Conservation (phyloP, 345 rosid genomes). For the Kandelia obovata region DNA sequence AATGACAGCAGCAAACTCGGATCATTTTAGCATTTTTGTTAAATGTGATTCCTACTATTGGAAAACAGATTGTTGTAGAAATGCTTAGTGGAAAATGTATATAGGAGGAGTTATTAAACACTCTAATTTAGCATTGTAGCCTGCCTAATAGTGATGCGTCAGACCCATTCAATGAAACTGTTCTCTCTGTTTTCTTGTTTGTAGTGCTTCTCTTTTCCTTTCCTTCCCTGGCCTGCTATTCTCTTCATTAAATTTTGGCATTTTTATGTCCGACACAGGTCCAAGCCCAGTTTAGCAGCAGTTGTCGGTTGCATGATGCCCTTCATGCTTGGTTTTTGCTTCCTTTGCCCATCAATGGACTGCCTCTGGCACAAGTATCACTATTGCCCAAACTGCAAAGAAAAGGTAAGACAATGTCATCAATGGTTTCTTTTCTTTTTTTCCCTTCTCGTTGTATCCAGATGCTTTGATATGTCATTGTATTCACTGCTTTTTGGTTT, state of each 20-base stretch:
- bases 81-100: no score
- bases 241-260: not conserved
- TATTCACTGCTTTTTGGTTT: slow-evolving; percentile 20
- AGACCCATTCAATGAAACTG: no score
- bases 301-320: slow-evolving; percentile 97
- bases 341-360: slow-evolving; percentile 91
- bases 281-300: slow-evolving; percentile 88
- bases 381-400: slow-evolving; percentile 73
- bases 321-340: slow-evolving; percentile 81
- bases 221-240: not conserved
- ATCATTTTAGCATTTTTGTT: no score
- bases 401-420: slow-evolving; percentile 40
- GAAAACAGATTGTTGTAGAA: no score
- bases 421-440: not conserved
- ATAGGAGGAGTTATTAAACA: no score
- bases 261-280: slow-evolving; percentile 40
- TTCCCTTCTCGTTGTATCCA: not conserved
- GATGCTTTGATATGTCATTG: not conserved
- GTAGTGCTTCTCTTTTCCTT: not conserved
- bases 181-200: no score
- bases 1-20: no score
- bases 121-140: no score
- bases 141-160: no score
- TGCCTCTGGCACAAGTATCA: slow-evolving; percentile 99
- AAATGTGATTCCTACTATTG: no score